Base-by-base conservation (phyloP, 1,284 basidiomycete species). In the Singerocomus inundabilis region DNA sequence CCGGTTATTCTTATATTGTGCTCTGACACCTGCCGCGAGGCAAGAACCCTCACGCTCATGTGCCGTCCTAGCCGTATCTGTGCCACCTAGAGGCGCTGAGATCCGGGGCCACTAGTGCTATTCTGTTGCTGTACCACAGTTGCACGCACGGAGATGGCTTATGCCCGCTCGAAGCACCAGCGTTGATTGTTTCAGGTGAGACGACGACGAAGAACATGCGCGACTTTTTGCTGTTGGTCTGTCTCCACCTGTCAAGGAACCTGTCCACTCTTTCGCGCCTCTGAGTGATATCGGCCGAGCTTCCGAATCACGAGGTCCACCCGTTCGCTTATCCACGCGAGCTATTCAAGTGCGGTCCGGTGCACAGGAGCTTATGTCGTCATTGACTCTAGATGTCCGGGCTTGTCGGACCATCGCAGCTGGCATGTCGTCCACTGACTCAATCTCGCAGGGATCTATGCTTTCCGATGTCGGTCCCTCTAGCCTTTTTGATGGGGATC, bases 241-340 rank as follows among this genome's bases (percentile, higher is more conserved):
- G 38, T 40, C 38, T 32, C 38, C 18, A 9, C 12, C 18, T 37
- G 12, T 37, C 39, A 41, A 15, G 9, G 37, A 37, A 37, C 13
- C 42, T 12, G 24, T 11, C 36, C 12, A 11, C 16, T 44, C 41
- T n/a, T 16, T 10, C 24, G 18, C 10, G 11, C 34, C 36, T 12
- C 18, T 28, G 12, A 10, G 10, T 18, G n/a, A 21, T 29, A 9
- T 49, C 15, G 25, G 18, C 33, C 33, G 28, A n/a, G 7, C 21
- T n/a, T 21, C 48, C 30, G 43, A 53, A 48, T 33, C 30, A 53
- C 51, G 9, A 33, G 42, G 25, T 24, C n/a, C 8, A 11, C 24
- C 21, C 21, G 21, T 21, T 4, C 21, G 21, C 21, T 21, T 21
- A 21, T 21, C 21, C 21, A 4, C 21, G 2, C 21, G 21, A 21